Base-by-base conservation (phyloP, 2,329 filamentous ascomycete species). In the Penicillium janthinellum region DNA sequence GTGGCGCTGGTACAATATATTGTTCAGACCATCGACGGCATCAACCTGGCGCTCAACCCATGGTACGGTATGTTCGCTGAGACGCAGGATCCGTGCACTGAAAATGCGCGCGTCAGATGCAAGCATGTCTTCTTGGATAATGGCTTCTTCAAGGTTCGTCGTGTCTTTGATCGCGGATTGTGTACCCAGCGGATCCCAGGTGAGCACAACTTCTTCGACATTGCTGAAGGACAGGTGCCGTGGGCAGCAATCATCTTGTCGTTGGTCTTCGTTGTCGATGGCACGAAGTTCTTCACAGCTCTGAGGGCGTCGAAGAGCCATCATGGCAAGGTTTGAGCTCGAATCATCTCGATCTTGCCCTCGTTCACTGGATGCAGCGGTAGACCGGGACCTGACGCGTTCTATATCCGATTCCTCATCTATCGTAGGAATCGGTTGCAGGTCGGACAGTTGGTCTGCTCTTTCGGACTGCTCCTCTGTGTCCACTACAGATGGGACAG, bases 1-100 rank as follows among this genome's bases (percentile, higher is more conserved):
- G 56, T 87, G 83, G 63, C 92, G 88, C 17, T 81, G 78, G 34
- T 84, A 83, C 54, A 88, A 87, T 44, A 83, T 79, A 12, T 83
- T 78, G 59, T 92, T 87, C 7, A 96, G 80, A 86, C 85, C 65
- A 35, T 81, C 77, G 14, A 82, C 78, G 2, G 75, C 71, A 25
- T 68, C 66, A 25, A 82, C 76, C 55, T 79, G 75, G 22, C 70
- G 68, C 60, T 79, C 75, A 11, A 79, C 78, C 76, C 78, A 82
- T 5, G 75, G 75, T 35, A 77, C 72, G 5, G 76, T 77, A 31
- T 64, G 65, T 45, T 72, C 67, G 47, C 73, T 73, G 28, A 82
- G 60, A 15, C 73, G 69, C 6, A 75, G 66, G 42, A 81, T 77
- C 10, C 72, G 71, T 20, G 70, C 69, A 39, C 70, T 69, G 60